Conservation (phyloP, 2,329 filamentous ascomycete species). For the Aphanoascus verrucosus region DNA sequence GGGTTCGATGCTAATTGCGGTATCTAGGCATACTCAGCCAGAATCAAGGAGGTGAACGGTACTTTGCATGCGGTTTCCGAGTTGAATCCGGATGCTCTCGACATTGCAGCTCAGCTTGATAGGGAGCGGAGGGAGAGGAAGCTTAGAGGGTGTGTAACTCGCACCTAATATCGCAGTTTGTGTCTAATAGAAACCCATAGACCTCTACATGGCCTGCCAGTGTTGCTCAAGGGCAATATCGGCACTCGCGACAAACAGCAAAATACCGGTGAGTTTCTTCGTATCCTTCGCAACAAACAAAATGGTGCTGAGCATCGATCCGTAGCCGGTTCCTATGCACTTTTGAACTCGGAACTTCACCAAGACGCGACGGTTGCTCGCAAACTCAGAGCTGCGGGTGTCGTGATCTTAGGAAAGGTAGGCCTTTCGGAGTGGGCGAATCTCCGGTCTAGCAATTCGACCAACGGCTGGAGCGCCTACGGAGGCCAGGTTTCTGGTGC, state of each 20-base stretch:
- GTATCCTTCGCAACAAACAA: slow-evolving; percentile 37
- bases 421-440: slow-evolving; percentile 58
- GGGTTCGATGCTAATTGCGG: not conserved
- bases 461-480: slow-evolving; percentile 54
- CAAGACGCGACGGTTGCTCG: slow-evolving; percentile 49
- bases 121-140: slow-evolving; percentile 43
- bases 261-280: slow-evolving; percentile 40
- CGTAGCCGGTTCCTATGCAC: slow-evolving; percentile 50
- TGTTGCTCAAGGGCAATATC: slow-evolving; percentile 60
- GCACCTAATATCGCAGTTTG: not conserved
- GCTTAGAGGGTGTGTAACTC: slow-evolving; percentile 24
- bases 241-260: slow-evolving; percentile 54
- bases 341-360: slow-evolving; percentile 48
- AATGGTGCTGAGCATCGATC: not conserved
- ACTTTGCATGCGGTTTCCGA: slow-evolving; percentile 46
- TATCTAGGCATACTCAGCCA: slow-evolving; percentile 39
- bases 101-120: slow-evolving; percentile 49
- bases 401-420: slow-evolving; percentile 55
- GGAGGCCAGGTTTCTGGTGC: slow-evolving; percentile 53
- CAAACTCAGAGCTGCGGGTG: slow-evolving; percentile 51
- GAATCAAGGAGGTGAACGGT: slow-evolving; percentile 44
- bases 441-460: slow-evolving; percentile 44
- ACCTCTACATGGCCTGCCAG: slow-evolving; percentile 58
- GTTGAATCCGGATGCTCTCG: slow-evolving; percentile 52
- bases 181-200: slow-evolving; percentile 28